A percentile compares a stretch with the other conserved stretches of the same genome.
These are phyloP conservation scores for Dryas drummondii DNA, from an alignment of 306 rosid species.

Conservation along the genomic window DNA sequence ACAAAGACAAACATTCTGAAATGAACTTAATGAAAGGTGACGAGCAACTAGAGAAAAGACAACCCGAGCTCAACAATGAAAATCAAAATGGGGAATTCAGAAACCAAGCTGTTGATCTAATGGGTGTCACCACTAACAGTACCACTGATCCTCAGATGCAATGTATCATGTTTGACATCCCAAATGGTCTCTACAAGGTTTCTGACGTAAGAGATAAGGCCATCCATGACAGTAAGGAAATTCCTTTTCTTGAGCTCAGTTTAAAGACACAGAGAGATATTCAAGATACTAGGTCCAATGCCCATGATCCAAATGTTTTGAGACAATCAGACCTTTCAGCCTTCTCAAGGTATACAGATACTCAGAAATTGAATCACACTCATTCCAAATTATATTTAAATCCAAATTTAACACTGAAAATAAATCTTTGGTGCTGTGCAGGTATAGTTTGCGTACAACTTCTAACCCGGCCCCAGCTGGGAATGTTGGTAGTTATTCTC, in stretches of 20 bases:
- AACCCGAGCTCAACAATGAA: slow-evolving; percentile 34
- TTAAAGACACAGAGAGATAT: slow-evolving; percentile 49
- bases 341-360: slow-evolving; percentile 53
- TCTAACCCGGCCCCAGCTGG: slow-evolving; percentile 50
- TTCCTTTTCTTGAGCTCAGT: slow-evolving; percentile 52
- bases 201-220: slow-evolving; percentile 6
- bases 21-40: slow-evolving; percentile 24
- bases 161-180: slow-evolving; percentile 40
- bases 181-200: slow-evolving; percentile 12
- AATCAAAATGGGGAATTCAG: slow-evolving; percentile 23
- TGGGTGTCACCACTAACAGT: slow-evolving; percentile 27
- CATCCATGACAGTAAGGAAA: slow-evolving; percentile 25
- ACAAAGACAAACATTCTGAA: slow-evolving; percentile 13
- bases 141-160: slow-evolving; percentile 38
- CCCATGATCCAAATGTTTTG: slow-evolving; percentile 48
- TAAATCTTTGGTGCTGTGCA: slow-evolving; percentile 30
- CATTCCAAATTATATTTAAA: not conserved
- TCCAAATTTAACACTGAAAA: not conserved
- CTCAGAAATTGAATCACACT: slow-evolving; percentile 6
- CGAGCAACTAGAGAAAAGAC: slow-evolving; percentile 31
- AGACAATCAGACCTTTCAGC: slow-evolving; percentile 59
- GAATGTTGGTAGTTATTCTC: slow-evolving; percentile 51
- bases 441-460: slow-evolving; percentile 51
- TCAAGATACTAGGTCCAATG: slow-evolving; percentile 35
- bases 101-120: slow-evolving; percentile 19